A percentile compares a stretch with the other conserved stretches of the same genome.
These are phyloP conservation scores for Stachybotrys chartarum DNA, from an alignment of 2,329 filamentous ascomycete species.

Conservation along the genomic window DNA sequence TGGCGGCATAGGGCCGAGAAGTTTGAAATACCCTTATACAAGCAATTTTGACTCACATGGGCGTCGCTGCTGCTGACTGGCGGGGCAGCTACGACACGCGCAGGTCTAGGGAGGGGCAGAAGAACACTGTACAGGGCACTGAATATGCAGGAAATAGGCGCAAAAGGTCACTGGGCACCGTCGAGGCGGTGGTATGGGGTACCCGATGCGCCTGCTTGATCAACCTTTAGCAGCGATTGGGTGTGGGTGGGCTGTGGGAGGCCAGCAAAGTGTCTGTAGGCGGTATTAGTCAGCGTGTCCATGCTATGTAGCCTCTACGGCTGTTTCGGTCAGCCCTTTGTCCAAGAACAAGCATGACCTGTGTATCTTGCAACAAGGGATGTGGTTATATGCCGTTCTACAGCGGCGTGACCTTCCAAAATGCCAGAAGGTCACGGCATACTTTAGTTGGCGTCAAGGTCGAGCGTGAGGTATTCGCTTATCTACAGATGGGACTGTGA, in stretches of 20 bases:
- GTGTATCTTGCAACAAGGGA: too few species aligned
- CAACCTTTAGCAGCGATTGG: neutral
- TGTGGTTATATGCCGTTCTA: too few species aligned
- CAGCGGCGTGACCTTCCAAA: too few species aligned
- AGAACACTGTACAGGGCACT: neutral
- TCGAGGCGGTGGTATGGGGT: neutral
- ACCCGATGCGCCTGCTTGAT: neutral
- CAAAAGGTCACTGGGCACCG: neutral
- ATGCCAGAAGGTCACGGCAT: too few species aligned
- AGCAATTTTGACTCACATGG: neutral
- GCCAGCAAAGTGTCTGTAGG: neutral
- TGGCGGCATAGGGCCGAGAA: neutral
- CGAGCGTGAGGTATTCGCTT: too few species aligned
- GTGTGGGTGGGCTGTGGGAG: neutral
- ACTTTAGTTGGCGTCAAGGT: too few species aligned
- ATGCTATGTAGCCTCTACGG: neutral
- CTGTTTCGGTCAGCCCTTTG: too few species aligned
- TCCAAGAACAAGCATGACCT: too few species aligned
- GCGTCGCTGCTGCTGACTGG: neutral
- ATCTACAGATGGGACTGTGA: too few species aligned
- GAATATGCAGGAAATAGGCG: neutral
- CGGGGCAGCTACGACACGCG: neutral
- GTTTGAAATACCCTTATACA: neutral
- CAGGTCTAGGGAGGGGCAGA: neutral
- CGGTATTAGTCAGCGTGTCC: neutral